Percentiles rank a stretch among this genome's conserved stretches.
phyloP scores from a whole-genome alignment of 2,329 filamentous ascomycete species.

The Westerdykella sp. region DNA sequence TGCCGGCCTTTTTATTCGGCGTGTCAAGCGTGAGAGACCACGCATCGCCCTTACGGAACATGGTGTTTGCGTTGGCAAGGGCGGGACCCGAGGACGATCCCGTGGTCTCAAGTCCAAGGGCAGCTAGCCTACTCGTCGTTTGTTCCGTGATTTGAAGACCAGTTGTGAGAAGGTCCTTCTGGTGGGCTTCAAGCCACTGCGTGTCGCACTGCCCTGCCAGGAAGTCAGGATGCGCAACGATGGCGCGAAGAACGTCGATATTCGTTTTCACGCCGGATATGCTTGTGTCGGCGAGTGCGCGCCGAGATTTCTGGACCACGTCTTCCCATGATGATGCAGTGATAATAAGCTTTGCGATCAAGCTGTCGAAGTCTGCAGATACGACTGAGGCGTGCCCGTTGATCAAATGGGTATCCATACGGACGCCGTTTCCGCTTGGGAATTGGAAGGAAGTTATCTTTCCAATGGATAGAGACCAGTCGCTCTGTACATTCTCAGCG shows the following conservation, averaged over 20 bases:
- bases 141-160: conserved; percentile 9
- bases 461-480: conserved; percentile 55
- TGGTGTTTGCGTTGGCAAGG: conserved; percentile 28
- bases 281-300: conserved; percentile 51
- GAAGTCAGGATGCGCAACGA: conserved; percentile 49
- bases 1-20: conserved; percentile 9
- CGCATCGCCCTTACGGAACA: conserved; percentile 55
- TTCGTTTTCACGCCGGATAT: conserved; percentile 57
- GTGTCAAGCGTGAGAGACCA: conserved; percentile 50
- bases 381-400: conserved; percentile 41
- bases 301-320: conserved; percentile 48
- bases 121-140: background rate
- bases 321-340: conserved; percentile 50
- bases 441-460: conserved; percentile 51
- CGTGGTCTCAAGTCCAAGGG: background rate
- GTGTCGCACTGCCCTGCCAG: conserved; percentile 46
- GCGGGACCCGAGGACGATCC: conserved; percentile 3
- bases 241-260: conserved; percentile 48
- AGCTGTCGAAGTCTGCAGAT: conserved; percentile 52
- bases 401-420: conserved; percentile 53
- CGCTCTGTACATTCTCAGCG: conserved; percentile 49
- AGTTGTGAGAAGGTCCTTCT: conserved; percentile 37
- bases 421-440: conserved; percentile 52
- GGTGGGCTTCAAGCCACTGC: conserved; percentile 51
- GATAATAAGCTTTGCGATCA: conserved; percentile 55